Evolutionary conservation across 345 rosid genomes (phyloP).

Genomic region (Adansonia digitata): DNA sequence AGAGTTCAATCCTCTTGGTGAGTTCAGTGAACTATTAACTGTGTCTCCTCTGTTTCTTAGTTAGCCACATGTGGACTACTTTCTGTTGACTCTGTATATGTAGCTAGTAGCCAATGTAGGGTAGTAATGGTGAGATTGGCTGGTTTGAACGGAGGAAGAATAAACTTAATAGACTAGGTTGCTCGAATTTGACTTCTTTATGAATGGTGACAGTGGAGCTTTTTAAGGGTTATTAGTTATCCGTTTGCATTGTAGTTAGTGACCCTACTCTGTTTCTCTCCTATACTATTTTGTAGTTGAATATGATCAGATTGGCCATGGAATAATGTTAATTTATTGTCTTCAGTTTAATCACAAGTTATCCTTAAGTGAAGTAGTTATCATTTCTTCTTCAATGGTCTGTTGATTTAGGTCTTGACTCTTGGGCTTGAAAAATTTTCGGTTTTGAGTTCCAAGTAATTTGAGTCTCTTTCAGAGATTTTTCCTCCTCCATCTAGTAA

Average conservation of each 20-base stretch:
- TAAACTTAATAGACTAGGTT: not conserved
- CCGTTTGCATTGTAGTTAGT: not conserved
- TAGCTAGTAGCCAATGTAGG: not conserved
- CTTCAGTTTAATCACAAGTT: not conserved
- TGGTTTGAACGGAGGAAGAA: not conserved
- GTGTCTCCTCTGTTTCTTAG: conserved; percentile 29
- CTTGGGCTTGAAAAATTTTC: not conserved
- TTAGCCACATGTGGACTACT: not conserved
- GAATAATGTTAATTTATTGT: not conserved
- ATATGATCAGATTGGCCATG: not conserved
- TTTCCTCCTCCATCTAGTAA: not conserved
- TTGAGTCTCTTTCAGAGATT: not conserved
- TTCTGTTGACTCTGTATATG: not conserved
- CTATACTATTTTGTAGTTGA: not conserved
- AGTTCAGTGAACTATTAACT: conserved; percentile 18
- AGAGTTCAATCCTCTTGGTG: conserved; percentile 95
- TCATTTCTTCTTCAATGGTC: not conserved
- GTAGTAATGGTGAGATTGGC: not conserved
- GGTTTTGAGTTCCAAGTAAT: not conserved
- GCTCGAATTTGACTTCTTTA: not conserved
- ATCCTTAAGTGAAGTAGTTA: too few species aligned
- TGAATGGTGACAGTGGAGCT: not conserved
- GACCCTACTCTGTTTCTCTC: not conserved
- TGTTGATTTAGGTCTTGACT: not conserved
- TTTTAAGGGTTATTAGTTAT: not conserved